Percentiles rank a stretch among this genome's conserved stretches.
Conservation (phyloP, 2,329 filamentous ascomycete species). For the Pochonia chlamydosporia region DNA sequence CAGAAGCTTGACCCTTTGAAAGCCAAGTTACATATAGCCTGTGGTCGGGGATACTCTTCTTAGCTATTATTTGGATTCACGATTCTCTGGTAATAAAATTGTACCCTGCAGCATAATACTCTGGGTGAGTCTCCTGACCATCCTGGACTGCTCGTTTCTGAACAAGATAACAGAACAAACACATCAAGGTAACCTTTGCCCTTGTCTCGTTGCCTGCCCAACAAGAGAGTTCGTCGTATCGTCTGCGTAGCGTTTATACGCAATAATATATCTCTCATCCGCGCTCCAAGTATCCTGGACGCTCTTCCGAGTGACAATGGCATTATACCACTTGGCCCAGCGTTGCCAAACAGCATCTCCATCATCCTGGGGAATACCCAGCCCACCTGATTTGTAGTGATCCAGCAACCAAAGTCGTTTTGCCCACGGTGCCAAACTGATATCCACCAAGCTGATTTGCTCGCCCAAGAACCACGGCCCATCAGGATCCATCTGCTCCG, state of each 20-base stretch:
- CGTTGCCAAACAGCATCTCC: conserved; percentile 56
- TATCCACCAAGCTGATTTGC: conserved; percentile 61
- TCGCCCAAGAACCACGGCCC: conserved; percentile 62
- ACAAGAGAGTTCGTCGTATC: conserved; percentile 58
- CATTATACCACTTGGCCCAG: conserved; percentile 60
- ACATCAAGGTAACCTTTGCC: conserved; percentile 59
- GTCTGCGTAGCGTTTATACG: conserved; percentile 63
- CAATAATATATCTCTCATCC: conserved; percentile 58
- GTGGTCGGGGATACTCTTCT: no score
- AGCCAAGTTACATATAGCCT: no score
- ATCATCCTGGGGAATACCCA: conserved; percentile 41
- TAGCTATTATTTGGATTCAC: no score
- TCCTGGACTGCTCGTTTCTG: neutral
- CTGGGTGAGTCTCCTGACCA: no score
- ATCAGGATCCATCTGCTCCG: conserved; percentile 50
- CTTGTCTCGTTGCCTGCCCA: conserved; percentile 56
- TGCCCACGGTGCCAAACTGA: conserved; percentile 68
- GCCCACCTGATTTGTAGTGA: conserved; percentile 59
- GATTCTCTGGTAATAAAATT: no score
- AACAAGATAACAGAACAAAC: conserved; percentile 1
- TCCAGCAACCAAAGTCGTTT: conserved; percentile 68
- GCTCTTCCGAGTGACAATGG: conserved; percentile 53
- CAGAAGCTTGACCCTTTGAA: no score
- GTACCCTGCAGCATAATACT: no score
- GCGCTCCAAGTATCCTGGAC: conserved; percentile 64